These are phyloP conservation scores for Trametes coccinea DNA, from an alignment of 768 basidiomycete genomes.

Conservation along the genomic window DNA sequence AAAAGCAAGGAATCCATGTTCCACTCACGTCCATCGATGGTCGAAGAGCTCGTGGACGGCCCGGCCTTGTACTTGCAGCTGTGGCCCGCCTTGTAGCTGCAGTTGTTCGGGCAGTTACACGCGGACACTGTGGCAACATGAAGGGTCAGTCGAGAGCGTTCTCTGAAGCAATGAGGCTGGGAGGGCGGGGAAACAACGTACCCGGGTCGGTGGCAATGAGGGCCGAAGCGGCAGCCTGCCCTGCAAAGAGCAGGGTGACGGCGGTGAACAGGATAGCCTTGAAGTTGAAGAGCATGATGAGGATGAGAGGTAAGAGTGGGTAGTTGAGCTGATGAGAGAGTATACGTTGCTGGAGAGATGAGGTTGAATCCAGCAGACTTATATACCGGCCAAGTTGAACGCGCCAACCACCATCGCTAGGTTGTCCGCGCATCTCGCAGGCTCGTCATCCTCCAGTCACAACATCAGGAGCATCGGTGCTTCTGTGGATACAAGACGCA, in stretches of 20 bases:
- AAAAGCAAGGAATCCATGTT: not conserved
- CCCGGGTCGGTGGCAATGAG: not conserved
- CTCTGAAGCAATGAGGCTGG: not conserved
- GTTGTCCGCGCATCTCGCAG: too few species aligned
- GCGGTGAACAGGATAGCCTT: not conserved
- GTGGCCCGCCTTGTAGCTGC: not conserved
- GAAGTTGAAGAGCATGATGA: not conserved
- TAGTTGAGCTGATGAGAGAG: not conserved
- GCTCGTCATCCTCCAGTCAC: too few species aligned
- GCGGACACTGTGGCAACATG: not conserved
- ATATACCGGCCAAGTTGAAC: not conserved
- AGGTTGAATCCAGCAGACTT: not conserved
- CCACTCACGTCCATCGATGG: not conserved
- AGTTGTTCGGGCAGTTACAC: conserved; percentile 5
- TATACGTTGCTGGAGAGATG: not conserved
- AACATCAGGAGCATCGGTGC: too few species aligned
- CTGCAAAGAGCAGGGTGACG: not conserved
- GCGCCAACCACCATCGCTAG: too few species aligned
- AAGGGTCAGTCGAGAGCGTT: not conserved
- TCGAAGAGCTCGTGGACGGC: not conserved
- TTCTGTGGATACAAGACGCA: too few species aligned
- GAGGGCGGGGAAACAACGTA: not conserved
- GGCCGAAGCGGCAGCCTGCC: not conserved
- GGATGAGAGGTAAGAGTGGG: not conserved
- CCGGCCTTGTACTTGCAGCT: conserved; percentile 1